Evolutionary conservation across 768 basidiomycete species (phyloP), one percentile per base, ranked within the genome.

Genomic region (Paxillus ammoniavirescens): DNA sequence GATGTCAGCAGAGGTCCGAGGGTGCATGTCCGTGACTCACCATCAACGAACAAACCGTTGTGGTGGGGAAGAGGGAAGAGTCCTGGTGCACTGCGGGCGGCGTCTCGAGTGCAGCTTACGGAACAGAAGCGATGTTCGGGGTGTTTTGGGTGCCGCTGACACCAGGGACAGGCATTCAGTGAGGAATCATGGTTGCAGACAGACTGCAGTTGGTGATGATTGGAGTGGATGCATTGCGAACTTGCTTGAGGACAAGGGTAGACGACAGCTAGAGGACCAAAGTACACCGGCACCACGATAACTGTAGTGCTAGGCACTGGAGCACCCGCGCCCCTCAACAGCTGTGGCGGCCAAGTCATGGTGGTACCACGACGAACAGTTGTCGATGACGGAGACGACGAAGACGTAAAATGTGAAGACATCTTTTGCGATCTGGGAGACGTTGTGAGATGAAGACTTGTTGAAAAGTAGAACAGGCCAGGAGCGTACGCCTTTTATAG

Each of bases 111-210:
- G 5, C 65, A 68, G 8, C 23, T 13, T 15, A 48, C 13, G 5
- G 65, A 63, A 7, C 64, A 66, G 44, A 66, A 68, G 1, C 57
- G 50, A 17, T 55, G 53, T 15, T 66, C 33, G 8, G 56, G 55
- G 15, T 31, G 53, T 30, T 59, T 63, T 8, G 58, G 55, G 8
- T 17, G 37, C 40, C 23, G 17, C 40, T 23, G 33, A 44, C 65
- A 66, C 6, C 61, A 57, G 0, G 61, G 66, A n/a, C 65, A 66
- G 8, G 50, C 42, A 30, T 51, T 56, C 6, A 35, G 54, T 4
- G 15, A 5, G 8, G 8, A 13, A n/a, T 21, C 4, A 21, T 26
- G 38, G 2, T 40, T 42, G n/a, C 47, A 18, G 3, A 18, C 45
- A 41, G 10, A 37, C 4, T 5, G 31, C 26, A 13, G 13, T 10